Evolutionary conservation across 2,329 filamentous ascomycete genomes (phyloP), one percentile per base, ranked within the genome.

Genomic region (Diaporthe caulivora): DNA sequence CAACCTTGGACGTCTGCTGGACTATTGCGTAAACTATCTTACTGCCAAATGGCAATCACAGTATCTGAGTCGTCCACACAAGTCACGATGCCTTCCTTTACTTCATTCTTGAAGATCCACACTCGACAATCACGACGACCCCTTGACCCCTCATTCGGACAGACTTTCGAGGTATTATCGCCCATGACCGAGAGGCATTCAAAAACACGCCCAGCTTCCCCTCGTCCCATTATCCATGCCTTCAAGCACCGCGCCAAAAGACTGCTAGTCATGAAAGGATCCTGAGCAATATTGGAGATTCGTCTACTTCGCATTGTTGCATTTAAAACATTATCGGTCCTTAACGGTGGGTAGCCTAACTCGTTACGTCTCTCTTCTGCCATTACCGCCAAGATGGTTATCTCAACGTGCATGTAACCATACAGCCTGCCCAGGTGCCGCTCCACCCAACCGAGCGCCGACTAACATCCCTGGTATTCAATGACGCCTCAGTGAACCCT

Each of bases 31-130:
- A 47, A 57, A 24, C n/a, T 57, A 26, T 47, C 26, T 49, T 47
- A n/a, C 18, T 31, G 21, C 7, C n/a, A 15, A 24, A 21, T 13
- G 26, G 26, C 10, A 17, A 6, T 24, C 4, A 49, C 17, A 26
- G 3, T 34, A 11, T 2, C 40, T 57, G 40, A 57, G 44, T 69
- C 51, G 53, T 47, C 17, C 29, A 13, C 29, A 4, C 6, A 70
- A 18, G 53, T 70, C 67, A 70, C 53, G 67, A 70, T 70, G 37
- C 42, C 67, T 58, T 70, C 67, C 67, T 58, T 70, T 53, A 47
- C 18, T 47, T 11, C 15, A 34, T 26, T 15, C 18, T 5, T 1
- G 10, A 49, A n/a, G 60, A 49, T 34, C 60, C 60, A 11, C 60
- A 65, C 60, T 49, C 29, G 11, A 65, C 60, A 65, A 31, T 40